These are phyloP conservation scores for Rhytidiadelphus loreus DNA, from an alignment of 225 moss, liverwort and hornwort species.

Conservation along the genomic window DNA sequence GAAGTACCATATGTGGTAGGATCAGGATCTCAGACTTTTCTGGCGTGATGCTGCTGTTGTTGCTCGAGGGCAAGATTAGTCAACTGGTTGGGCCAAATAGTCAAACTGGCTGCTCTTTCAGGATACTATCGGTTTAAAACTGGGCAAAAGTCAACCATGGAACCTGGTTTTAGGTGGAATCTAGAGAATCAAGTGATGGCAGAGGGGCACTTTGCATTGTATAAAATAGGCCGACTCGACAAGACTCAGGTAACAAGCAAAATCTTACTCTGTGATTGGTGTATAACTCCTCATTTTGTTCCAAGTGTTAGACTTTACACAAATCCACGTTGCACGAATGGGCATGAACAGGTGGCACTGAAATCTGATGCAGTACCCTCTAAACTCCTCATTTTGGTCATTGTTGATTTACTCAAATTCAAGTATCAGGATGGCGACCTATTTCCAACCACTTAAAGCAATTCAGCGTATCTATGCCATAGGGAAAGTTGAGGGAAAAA, in stretches of 20 bases:
- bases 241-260: not conserved
- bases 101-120: not conserved
- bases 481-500: too few relatives aligned
- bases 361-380: not conserved
- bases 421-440: not conserved
- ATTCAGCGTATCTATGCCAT: too few relatives aligned
- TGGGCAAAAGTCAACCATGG: not conserved
- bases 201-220: not conserved
- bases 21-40: not conserved
- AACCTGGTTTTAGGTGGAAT: not conserved
- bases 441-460: too few relatives aligned
- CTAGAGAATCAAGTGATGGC: not conserved
- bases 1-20: not conserved
- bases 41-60: not conserved
- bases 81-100: not conserved
- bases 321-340: not conserved
- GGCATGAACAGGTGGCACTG: too few relatives aligned
- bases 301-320: not conserved
- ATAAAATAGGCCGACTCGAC: not conserved
- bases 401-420: not conserved
- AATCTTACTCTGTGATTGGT: not conserved
- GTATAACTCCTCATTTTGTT: not conserved
- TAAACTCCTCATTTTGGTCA: not conserved
- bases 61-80: not conserved
- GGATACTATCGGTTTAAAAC: not conserved